Conservation (phyloP, 345 rosid species). For the Rhizophora apiculata region DNA sequence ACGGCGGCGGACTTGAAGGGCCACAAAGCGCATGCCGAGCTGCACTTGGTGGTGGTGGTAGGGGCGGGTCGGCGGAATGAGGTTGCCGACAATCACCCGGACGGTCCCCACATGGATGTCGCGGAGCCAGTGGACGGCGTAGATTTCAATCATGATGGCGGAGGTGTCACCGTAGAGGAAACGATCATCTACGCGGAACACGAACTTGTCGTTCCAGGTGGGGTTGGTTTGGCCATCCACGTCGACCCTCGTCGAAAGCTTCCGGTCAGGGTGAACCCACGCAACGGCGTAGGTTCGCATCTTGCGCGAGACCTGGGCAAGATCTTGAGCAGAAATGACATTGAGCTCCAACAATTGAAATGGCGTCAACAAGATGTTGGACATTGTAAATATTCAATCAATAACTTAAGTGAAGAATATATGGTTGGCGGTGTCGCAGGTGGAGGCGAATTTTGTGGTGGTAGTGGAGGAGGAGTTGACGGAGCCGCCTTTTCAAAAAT, state of each 20-base stretch:
- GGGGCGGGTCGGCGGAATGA: constrained; percentile 47
- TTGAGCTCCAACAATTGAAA: constrained; percentile 79
- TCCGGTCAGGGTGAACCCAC: constrained; percentile 80
- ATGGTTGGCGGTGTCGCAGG: neutral
- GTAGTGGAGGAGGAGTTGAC: neutral
- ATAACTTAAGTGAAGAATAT: neutral
- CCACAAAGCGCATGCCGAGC: constrained; percentile 69
- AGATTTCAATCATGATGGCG: constrained; percentile 75
- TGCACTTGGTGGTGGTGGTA: constrained; percentile 35
- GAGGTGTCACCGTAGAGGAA: constrained; percentile 75
- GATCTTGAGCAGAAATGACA: constrained; percentile 81
- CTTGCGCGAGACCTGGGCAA: constrained; percentile 50
- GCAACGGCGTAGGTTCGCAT: constrained; percentile 88
- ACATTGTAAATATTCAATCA: neutral
- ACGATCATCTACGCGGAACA: constrained; percentile 78
- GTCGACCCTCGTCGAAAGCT: constrained; percentile 80
- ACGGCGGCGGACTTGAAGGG: constrained; percentile 79
- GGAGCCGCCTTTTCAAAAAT: neutral
- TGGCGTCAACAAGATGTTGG: constrained; percentile 30
- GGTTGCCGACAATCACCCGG: constrained; percentile 65
- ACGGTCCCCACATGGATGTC: constrained; percentile 75
- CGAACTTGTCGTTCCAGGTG: constrained; percentile 93
- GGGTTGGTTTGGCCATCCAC: constrained; percentile 58
- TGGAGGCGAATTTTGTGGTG: neutral
- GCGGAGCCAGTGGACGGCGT: constrained; percentile 75